Base-by-base conservation (phyloP, 208 protist species). In the Angomonas deanei region DNA sequence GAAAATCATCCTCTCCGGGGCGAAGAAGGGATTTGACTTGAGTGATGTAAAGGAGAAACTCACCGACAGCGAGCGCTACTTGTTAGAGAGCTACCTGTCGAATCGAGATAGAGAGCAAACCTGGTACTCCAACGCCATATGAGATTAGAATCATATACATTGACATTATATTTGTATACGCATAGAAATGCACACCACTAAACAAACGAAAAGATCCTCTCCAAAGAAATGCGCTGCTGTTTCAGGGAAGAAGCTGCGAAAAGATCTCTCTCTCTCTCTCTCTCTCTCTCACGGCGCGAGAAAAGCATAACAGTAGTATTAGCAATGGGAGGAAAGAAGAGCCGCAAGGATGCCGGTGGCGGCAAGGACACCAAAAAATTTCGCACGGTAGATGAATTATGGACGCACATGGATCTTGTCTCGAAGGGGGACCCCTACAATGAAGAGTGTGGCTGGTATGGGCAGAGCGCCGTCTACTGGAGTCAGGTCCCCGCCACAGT, bases 21-120 rank as follows among this genome's bases (percentile, higher is more conserved):
- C 80, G 17, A 92, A 92, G 59, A 74, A 70, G 50, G 85, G 85
- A 21, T 82, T 86, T 63, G 85, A 92, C 67, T 68, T 86, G 13
- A 85, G 57, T 62, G 85, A 92, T 60, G 66, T 84, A 19, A 56
- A 82, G 3, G 85, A 88, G 19, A 87, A 84, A 55, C 65, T 92
- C 17, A 76, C 70, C 26, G 82, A 89, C 55, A 85, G 70, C 39
- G 85, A 92, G 56, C 76, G 77, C 10, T 30, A 72, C 26, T 68
- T 92, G 10, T 66, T 92, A 10, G 82, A 92, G 53, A 32, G 76
- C 13, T 68, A 77, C 30, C 63, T 86, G 36, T 55, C 49, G 33
- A 70, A 80, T 3, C 67, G 69, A 52, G 70, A 68, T 10, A 68
- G 79, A 42, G 84, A 91, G 60, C 50, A 59, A 10, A 54, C 77